A percentile compares a stretch with the other conserved stretches of the same genome.
Conservation (phyloP, 225 moss, liverwort and hornwort species). For the Straminergon stramineum region DNA sequence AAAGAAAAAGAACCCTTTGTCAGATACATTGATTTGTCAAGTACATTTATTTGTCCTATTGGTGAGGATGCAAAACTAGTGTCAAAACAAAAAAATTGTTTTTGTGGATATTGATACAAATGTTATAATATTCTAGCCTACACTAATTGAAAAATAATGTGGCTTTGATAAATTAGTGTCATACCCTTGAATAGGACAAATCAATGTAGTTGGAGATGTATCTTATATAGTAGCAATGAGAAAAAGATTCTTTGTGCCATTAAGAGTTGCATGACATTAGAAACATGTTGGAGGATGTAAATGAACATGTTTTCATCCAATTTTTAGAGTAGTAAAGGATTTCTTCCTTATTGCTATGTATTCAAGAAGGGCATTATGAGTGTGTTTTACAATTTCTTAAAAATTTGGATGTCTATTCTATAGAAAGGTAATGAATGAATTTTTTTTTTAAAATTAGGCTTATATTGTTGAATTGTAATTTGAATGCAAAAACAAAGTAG, state of each 20-base stretch:
- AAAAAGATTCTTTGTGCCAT: background rate
- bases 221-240: background rate
- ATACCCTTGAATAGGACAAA: background rate
- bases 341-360: rapidly evolving
- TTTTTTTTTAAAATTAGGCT: too few species aligned
- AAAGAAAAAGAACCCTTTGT: too few species aligned
- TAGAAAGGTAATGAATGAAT: rapidly evolving
- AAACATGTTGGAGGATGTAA: background rate
- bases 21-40: too few species aligned
- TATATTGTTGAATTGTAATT: too few species aligned
- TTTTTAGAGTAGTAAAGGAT: rapidly evolving
- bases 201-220: background rate
- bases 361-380: rapidly evolving
- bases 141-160: too few species aligned
- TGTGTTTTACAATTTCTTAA: background rate
- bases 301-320: background rate
- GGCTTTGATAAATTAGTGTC: background rate
- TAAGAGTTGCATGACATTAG: background rate
- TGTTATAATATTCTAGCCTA: too few species aligned
- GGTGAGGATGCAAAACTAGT: too few species aligned
- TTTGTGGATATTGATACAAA: too few species aligned
- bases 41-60: too few species aligned
- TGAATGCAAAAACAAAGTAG: background rate
- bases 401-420: background rate
- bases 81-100: too few species aligned